These are phyloP conservation scores for Chalaropsis thielavioides DNA, from an alignment of 2,329 filamentous ascomycete species.

Conservation along the genomic window DNA sequence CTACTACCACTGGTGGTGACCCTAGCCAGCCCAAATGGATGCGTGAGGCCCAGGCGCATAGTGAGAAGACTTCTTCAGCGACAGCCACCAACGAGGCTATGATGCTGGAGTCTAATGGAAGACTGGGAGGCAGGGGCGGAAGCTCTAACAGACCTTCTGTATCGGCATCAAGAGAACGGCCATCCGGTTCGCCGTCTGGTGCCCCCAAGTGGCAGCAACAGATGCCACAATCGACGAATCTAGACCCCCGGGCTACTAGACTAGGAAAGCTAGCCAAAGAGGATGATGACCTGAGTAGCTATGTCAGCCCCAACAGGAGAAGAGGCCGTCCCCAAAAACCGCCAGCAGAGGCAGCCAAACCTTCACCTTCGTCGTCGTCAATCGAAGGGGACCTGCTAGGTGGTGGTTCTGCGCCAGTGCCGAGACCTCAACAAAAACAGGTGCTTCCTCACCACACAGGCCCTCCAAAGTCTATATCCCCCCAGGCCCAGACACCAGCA, in stretches of 20 bases:
- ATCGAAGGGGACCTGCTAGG: constrained; percentile 54
- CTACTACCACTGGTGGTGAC: constrained; percentile 33
- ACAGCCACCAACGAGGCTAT: constrained; percentile 57
- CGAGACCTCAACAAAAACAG: constrained; percentile 28
- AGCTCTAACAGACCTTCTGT: constrained; percentile 8
- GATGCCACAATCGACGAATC: constrained; percentile 23
- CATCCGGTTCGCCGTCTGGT: constrained; percentile 31
- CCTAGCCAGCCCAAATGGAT: constrained; percentile 88
- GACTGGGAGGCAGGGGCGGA: constrained; percentile 28
- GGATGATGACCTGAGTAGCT: constrained; percentile 67
- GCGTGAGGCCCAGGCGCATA: constrained; percentile 50
- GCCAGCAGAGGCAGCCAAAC: constrained; percentile 26
- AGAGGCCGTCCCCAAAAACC: constrained; percentile 48
- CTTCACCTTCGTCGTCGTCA: constrained; percentile 29
- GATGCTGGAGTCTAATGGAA: constrained; percentile 56
- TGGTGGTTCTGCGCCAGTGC: constrained; percentile 14
- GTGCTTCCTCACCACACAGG: constrained; percentile 27
- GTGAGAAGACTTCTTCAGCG: constrained; percentile 20
- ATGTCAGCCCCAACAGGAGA: constrained; percentile 72
- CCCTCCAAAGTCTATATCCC: constrained; percentile 27
- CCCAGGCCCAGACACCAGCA: neutral
- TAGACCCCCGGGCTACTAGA: constrained; percentile 33
- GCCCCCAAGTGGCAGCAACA: constrained; percentile 40
- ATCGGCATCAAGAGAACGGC: constrained; percentile 19
- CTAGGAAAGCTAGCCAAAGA: constrained; percentile 61